Percentiles rank a stretch among this genome's conserved stretches.
phyloP scores from a whole-genome alignment of 495 filamentous ascomycete species.

The Lasiosphaeris hirsuta region DNA sequence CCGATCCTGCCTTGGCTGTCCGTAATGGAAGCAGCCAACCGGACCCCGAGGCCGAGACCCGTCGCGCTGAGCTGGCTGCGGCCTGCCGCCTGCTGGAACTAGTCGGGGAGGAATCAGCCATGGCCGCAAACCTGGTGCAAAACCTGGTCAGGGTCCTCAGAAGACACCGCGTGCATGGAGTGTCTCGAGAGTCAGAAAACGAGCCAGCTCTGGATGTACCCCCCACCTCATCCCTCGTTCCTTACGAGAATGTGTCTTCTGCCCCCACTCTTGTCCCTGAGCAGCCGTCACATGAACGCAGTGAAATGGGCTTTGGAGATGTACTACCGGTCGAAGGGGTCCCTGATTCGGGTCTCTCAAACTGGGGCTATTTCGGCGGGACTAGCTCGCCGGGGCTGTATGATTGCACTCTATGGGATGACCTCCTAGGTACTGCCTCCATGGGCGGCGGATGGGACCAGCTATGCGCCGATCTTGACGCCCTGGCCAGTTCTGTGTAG shows the following conservation, averaged over 20 bases:
- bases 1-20: neutral
- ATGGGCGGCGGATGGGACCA: neutral
- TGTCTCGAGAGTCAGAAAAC: neutral
- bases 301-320: too few species aligned
- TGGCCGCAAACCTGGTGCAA: slow-evolving; percentile 12
- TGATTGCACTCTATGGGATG: neutral
- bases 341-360: too few species aligned
- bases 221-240: neutral
- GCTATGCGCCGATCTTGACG: neutral
- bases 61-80: neutral
- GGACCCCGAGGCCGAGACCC: neutral
- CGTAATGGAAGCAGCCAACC: neutral
- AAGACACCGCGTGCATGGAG: neutral
- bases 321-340: too few species aligned
- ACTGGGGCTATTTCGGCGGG: too few species aligned
- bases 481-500: neutral
- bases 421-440: slow-evolving; percentile 13
- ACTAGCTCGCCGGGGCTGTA: too few species aligned
- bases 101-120: slow-evolving; percentile 4
- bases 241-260: too few species aligned
- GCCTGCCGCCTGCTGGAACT: slow-evolving; percentile 4
- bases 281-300: too few species aligned
- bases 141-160: slow-evolving; percentile 8
- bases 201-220: neutral
- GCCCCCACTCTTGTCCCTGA: too few species aligned